phyloP scores from a whole-genome alignment of 768 basidiomycete genomes.

The Podaxis rugospora region DNA sequence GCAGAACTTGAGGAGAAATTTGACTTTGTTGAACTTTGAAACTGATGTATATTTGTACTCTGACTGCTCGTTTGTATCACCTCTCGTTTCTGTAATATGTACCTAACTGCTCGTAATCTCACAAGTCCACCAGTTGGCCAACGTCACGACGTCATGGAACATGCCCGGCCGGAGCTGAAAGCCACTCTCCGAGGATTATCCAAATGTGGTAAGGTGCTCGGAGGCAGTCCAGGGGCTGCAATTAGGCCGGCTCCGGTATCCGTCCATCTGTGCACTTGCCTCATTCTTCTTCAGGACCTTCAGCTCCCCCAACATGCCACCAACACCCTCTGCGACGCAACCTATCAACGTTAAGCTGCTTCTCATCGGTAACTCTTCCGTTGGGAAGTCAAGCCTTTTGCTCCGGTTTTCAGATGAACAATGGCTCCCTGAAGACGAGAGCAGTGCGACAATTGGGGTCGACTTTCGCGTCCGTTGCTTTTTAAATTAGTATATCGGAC shows the following conservation, averaged over 20 bases:
- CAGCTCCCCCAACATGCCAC: slow-evolving; percentile 23
- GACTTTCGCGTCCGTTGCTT: slow-evolving; percentile 67
- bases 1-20: neutral
- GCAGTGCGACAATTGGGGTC: slow-evolving; percentile 80
- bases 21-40: neutral
- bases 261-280: neutral
- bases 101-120: neutral
- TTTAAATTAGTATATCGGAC: neutral
- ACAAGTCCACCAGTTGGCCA: neutral
- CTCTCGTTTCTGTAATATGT: neutral
- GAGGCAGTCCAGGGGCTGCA: neutral
- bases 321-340: slow-evolving; percentile 24
- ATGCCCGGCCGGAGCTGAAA: neutral
- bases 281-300: neutral
- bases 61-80: neutral
- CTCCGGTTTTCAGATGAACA: slow-evolving; percentile 96
- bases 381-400: slow-evolving; percentile 89
- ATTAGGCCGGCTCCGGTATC: neutral
- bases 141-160: neutral
- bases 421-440: slow-evolving; percentile 90
- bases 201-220: slow-evolving; percentile 1
- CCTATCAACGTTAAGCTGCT: slow-evolving; percentile 79
- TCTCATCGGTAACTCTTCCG: slow-evolving; percentile 83
- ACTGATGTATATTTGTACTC: neutral
- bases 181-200: neutral